Percentiles rank a stretch among this genome's conserved stretches.
Conservation (phyloP, 1,284 basidiomycete genomes). For the Chalciporus piperatoides region DNA sequence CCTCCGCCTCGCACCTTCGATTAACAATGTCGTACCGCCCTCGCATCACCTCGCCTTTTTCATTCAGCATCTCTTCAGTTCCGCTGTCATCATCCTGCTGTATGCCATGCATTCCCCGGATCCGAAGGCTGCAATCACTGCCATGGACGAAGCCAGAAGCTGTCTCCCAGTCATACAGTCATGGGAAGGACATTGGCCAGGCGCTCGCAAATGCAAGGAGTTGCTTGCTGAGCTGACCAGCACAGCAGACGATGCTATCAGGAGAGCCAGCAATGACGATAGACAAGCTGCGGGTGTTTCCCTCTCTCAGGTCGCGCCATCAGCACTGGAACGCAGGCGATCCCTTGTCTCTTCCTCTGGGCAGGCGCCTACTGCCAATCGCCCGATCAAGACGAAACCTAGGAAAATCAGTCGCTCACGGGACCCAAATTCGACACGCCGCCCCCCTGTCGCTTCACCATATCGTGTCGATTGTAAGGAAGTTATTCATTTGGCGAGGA, state of each 20-base stretch:
- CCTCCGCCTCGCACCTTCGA: constrained; percentile 81
- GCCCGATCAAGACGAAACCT: constrained; percentile 51
- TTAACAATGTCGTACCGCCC: constrained; percentile 79
- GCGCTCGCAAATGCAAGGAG: constrained; percentile 82
- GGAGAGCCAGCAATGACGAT: constrained; percentile 33
- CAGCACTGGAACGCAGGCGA: constrained; percentile 44
- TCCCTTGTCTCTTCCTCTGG: constrained; percentile 35
- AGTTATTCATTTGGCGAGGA: constrained; percentile 4
- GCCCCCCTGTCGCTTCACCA: constrained; percentile 57
- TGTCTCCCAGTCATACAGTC: constrained; percentile 69
- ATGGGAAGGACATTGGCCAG: constrained; percentile 88
- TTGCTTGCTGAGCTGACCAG: constrained; percentile 63
- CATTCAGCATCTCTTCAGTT: constrained; percentile 88
- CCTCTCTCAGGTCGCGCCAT: constrained; percentile 33
- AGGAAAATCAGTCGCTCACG: constrained; percentile 55
- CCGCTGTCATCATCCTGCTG: constrained; percentile 81
- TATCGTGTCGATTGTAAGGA: constrained; percentile 67
- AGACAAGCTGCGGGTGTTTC: constrained; percentile 26
- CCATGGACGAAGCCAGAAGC: constrained; percentile 79
- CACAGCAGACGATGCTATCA: constrained; percentile 66
- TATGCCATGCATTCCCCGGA: constrained; percentile 85
- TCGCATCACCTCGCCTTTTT: constrained; percentile 90
- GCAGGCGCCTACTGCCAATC: constrained; percentile 36
- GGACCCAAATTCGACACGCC: constrained; percentile 56
- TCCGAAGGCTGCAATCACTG: constrained; percentile 59